phyloP scores from a whole-genome alignment of 192 early-diverging fungal species.

The Rhizoclosmatium globosum region DNA sequence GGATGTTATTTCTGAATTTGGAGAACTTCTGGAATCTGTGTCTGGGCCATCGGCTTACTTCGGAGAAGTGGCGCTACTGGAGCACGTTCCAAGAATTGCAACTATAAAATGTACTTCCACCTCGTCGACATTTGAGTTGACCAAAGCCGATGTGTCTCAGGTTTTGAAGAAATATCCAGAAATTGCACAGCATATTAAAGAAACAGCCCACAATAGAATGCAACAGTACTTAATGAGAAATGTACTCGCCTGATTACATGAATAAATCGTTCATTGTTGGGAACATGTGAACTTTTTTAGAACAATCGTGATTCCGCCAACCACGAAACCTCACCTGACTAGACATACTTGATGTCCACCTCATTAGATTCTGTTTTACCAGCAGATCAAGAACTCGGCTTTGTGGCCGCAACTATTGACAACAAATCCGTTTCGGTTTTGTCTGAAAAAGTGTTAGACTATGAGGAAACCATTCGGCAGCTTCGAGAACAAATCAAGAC shows the following conservation, averaged over 20 bases:
- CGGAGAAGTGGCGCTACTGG: constrained; percentile 63
- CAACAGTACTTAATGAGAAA: constrained; percentile 55
- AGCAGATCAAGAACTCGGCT: not conserved
- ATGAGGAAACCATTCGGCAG: constrained; percentile 1
- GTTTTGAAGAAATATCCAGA: constrained; percentile 44
- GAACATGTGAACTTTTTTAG: too few relatives aligned
- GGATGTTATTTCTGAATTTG: constrained; percentile 59
- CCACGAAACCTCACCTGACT: too few relatives aligned
- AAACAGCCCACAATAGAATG: constrained; percentile 49
- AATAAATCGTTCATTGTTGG: not conserved
- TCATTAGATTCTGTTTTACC: too few relatives aligned
- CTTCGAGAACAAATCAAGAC: constrained; percentile 9
- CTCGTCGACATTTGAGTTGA: constrained; percentile 49
- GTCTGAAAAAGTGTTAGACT: not conserved
- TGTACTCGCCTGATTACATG: constrained; percentile 40
- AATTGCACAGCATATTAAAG: constrained; percentile 46
- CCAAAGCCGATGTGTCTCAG: constrained; percentile 42
- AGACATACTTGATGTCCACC: too few relatives aligned
- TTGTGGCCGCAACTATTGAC: constrained; percentile 5
- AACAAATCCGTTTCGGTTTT: not conserved
- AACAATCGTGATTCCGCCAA: too few relatives aligned
- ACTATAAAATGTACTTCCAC: constrained; percentile 40
- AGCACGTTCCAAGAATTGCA: constrained; percentile 59
- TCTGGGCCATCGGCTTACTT: constrained; percentile 52
- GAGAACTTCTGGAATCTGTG: constrained; percentile 49